A percentile compares a stretch with the other conserved stretches of the same genome.
Conservation (phyloP, 1,139 yeast genomes). For the Taiozyma sp. region DNA sequence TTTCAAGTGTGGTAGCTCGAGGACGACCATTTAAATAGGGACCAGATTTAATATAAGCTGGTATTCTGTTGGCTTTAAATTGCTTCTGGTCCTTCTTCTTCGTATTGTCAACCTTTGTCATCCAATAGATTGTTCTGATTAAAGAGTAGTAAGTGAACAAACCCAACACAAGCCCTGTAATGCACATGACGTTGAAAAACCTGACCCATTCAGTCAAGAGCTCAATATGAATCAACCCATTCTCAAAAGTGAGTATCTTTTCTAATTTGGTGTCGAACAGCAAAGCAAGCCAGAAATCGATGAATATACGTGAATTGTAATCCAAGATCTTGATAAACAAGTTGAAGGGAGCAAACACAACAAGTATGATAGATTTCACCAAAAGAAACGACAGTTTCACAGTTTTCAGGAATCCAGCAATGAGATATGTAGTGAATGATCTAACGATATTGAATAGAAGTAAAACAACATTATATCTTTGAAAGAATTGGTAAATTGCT, state of each 20-base stretch:
- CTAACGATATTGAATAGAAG: not conserved
- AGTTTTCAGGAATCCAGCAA: not conserved
- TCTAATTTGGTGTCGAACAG: conserved; percentile 16
- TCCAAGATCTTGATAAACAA: conserved; percentile 15
- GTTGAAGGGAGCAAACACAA: conserved; percentile 18
- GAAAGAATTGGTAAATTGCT: not conserved
- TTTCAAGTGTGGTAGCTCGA: not conserved
- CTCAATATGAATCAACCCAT: conserved; percentile 12
- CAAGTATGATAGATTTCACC: conserved; percentile 1
- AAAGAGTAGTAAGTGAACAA: conserved; percentile 16
- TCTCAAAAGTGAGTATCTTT: conserved; percentile 9
- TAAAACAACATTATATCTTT: not conserved
- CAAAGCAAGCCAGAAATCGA: conserved; percentile 15
- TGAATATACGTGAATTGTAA: conserved; percentile 14
- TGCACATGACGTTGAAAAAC: conserved; percentile 18
- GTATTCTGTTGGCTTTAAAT: not conserved
- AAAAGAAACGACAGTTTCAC: not conserved
- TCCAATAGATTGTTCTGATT: conserved; percentile 17
- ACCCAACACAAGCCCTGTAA: conserved; percentile 19
- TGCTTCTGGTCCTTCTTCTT: conserved; percentile 4
- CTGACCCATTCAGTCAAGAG: conserved; percentile 19
- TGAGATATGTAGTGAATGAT: not conserved
- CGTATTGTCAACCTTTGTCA: conserved; percentile 15
- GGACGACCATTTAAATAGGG: not conserved
- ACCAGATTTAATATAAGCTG: not conserved